These are phyloP conservation scores for Neolentinus lepideus DNA, from an alignment of 1,284 basidiomycete genomes.

Conservation along the genomic window DNA sequence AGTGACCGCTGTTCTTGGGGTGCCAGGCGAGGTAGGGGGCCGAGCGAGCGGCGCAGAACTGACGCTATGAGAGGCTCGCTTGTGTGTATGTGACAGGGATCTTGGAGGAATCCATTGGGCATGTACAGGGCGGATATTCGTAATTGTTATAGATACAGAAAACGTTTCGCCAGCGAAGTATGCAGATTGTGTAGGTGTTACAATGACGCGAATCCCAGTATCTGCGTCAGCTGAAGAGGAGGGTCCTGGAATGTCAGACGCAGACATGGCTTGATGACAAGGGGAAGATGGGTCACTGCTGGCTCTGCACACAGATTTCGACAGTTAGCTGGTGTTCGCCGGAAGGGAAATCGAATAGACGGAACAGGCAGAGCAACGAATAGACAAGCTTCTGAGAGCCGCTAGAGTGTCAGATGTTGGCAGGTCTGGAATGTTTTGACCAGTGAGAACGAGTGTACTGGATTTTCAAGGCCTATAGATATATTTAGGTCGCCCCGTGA, in stretches of 20 bases:
- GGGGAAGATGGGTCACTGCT: no score
- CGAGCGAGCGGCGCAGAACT: slow-evolving; percentile 67
- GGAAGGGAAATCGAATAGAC: no score
- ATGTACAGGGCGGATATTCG: slow-evolving; percentile 54
- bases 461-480: background rate
- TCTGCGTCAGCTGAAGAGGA: slow-evolving; percentile 19
- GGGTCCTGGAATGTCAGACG: background rate
- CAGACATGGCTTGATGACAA: background rate
- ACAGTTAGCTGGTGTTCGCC: no score
- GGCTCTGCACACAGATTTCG: no score
- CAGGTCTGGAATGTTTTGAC: no score
- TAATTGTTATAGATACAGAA: slow-evolving; percentile 80
- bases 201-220: slow-evolving; percentile 53
- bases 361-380: no score
- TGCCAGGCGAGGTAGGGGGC: slow-evolving; percentile 74
- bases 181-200: slow-evolving; percentile 77
- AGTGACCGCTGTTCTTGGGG: slow-evolving; percentile 36
- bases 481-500: background rate
- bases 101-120: slow-evolving; percentile 24
- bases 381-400: no score
- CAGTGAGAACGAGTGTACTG: no score
- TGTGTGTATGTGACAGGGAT: slow-evolving; percentile 38
- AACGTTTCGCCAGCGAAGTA: slow-evolving; percentile 93
- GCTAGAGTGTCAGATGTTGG: no score
- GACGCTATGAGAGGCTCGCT: slow-evolving; percentile 65